A percentile compares a stretch with the other conserved stretches of the same genome.
These are phyloP conservation scores for Amaranthus tricolor DNA, from an alignment of 179 eudicot species.

Conservation along the genomic window DNA sequence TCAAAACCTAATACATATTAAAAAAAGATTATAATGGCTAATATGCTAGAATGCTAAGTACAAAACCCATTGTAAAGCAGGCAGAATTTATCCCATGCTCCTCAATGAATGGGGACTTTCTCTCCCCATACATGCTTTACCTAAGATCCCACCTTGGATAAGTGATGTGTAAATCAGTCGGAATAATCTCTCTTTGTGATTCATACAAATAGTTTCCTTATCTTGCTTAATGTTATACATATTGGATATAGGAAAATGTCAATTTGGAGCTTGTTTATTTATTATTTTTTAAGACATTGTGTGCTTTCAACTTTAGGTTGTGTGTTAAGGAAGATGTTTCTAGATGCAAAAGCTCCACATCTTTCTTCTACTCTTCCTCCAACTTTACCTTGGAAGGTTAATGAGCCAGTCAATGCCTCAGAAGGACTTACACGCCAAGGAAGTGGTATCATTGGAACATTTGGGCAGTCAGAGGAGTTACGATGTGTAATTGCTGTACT, in stretches of 20 bases:
- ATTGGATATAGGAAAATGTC: background rate
- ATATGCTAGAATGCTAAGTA: no score
- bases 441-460: constrained; percentile 90
- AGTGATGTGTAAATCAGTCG: background rate
- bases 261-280: background rate
- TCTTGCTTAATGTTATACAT: background rate
- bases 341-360: constrained; percentile 99
- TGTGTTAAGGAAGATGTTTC: constrained; percentile 86
- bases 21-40: no score
- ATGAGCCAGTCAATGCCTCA: constrained; percentile 66
- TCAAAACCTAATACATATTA: no score
- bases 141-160: background rate
- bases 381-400: constrained; percentile 84
- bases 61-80: no score
- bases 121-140: no score
- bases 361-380: constrained; percentile 97
- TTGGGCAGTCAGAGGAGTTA: constrained; percentile 97
- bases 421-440: constrained; percentile 99
- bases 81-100: no score
- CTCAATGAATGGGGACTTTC: no score
- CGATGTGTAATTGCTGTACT: constrained; percentile 88
- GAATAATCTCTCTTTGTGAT: background rate
- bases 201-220: background rate
- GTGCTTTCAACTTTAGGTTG: constrained; percentile 58
- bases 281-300: background rate